A percentile compares a stretch with the other conserved stretches of the same genome.
Conservation (phyloP, 805 yeast species). For the Yamadazyma tumulicola region DNA sequence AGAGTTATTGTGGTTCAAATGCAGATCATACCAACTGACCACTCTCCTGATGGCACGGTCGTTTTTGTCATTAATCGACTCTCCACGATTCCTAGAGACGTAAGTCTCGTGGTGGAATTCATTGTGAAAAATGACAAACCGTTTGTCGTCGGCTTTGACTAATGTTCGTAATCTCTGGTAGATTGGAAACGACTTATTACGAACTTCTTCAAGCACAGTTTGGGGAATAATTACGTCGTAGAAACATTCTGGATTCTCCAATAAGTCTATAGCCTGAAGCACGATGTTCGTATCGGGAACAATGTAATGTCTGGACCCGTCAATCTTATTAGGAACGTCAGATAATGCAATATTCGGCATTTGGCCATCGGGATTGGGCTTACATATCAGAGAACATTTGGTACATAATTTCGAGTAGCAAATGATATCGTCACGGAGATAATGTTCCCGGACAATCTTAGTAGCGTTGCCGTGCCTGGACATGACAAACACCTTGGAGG, state of each 20-base stretch:
- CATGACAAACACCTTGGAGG: slow-evolving; percentile 87
- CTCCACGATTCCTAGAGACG: slow-evolving; percentile 58
- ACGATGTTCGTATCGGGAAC: slow-evolving; percentile 87
- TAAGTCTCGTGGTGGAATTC: slow-evolving; percentile 78
- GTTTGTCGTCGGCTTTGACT: slow-evolving; percentile 70
- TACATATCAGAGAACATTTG: slow-evolving; percentile 51
- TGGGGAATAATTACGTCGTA: slow-evolving; percentile 94
- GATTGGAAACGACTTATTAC: slow-evolving; percentile 81
- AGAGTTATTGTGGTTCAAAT: slow-evolving; percentile 41
- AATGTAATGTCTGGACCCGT: slow-evolving; percentile 67
- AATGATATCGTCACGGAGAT: slow-evolving; percentile 87
- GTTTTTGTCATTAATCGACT: slow-evolving; percentile 82
- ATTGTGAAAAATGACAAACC: slow-evolving; percentile 90
- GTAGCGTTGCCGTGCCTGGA: slow-evolving; percentile 88
- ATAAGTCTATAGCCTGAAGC: slow-evolving; percentile 81
- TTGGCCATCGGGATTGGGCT: slow-evolving; percentile 65
- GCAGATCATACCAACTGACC: slow-evolving; percentile 68
- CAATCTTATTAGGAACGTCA: slow-evolving; percentile 50
- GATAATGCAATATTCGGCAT: slow-evolving; percentile 66
- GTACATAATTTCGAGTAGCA: slow-evolving; percentile 75
- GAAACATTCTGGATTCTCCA: slow-evolving; percentile 74
- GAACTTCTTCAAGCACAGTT: slow-evolving; percentile 89
- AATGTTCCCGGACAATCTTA: slow-evolving; percentile 91
- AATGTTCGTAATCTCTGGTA: slow-evolving; percentile 79
- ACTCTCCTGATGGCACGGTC: slow-evolving; percentile 84